A percentile compares a stretch with the other conserved stretches of the same genome.
phyloP scores from a whole-genome alignment of 2,329 filamentous ascomycete genomes.

The Venturia oleaginea region DNA sequence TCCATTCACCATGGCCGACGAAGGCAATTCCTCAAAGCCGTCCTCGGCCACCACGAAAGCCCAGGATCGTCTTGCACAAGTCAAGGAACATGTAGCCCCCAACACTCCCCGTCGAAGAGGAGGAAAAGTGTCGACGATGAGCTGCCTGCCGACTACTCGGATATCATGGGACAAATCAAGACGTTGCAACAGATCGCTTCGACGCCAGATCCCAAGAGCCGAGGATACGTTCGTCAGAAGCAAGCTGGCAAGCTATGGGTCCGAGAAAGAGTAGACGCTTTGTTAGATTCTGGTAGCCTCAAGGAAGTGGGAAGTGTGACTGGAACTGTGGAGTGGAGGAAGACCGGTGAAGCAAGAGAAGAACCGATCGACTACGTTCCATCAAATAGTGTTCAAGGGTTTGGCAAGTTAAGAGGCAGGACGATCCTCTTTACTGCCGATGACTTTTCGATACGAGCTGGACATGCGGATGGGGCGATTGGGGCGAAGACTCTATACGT shows the following conservation, averaged over 20 bases:
- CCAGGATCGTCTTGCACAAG: constrained; percentile 37
- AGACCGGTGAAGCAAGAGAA: constrained; percentile 35
- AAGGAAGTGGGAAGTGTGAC: constrained; percentile 52
- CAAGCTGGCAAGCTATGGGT: constrained; percentile 58
- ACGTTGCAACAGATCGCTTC: constrained; percentile 43
- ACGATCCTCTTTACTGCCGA: constrained; percentile 53
- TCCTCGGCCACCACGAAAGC: neutral
- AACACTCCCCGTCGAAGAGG: constrained; percentile 21
- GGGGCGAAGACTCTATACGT: constrained; percentile 51
- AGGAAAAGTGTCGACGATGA: constrained; percentile 28
- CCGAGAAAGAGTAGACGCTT: constrained; percentile 47
- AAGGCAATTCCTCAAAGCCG: neutral
- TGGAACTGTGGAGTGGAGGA: constrained; percentile 50
- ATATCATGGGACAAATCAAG: constrained; percentile 49
- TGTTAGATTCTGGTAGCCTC: constrained; percentile 50
- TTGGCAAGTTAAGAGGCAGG: constrained; percentile 44
- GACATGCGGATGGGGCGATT: constrained; percentile 54
- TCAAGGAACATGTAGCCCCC: constrained; percentile 35
- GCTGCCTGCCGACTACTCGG: constrained; percentile 52
- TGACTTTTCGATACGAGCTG: constrained; percentile 54
- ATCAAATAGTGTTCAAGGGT: constrained; percentile 53
- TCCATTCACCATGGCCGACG: neutral
- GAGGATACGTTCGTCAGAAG: constrained; percentile 55
- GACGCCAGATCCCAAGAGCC: constrained; percentile 44
- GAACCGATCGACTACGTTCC: constrained; percentile 43